Evolutionary conservation across 2,329 filamentous ascomycete species (phyloP).

Genomic region (Dothidotthia symphoricarpi): DNA sequence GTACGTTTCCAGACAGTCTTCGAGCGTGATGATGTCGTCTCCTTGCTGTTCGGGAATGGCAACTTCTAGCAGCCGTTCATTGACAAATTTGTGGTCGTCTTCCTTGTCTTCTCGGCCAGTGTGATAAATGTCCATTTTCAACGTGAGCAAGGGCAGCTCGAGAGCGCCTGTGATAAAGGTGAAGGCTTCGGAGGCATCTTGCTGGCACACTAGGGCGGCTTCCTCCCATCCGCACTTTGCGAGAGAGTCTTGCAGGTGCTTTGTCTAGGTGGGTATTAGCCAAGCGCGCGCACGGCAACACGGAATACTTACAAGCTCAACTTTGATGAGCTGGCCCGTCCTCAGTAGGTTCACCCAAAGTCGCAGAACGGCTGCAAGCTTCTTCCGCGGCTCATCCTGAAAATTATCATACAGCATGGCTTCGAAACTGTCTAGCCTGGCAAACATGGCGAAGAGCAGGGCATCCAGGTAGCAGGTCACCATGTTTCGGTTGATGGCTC

Average conservation of each 20-base stretch:
- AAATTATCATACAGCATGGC: conserved; percentile 83
- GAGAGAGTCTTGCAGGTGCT: conserved; percentile 76
- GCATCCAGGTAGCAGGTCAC: conserved; percentile 96
- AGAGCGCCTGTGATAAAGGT: conserved; percentile 90
- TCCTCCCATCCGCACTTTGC: conserved; percentile 87
- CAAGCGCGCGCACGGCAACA: background rate
- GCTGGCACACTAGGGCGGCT: conserved; percentile 73
- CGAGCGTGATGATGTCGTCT: conserved; percentile 71
- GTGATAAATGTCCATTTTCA: conserved; percentile 94
- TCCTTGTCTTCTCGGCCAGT: conserved; percentile 77
- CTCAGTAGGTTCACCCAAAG: conserved; percentile 93
- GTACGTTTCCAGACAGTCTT: conserved; percentile 89
- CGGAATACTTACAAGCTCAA: conserved; percentile 66
- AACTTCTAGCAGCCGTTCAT: conserved; percentile 85
- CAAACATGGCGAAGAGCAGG: conserved; percentile 93
- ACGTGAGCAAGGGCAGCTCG: conserved; percentile 78
- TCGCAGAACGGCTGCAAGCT: conserved; percentile 73
- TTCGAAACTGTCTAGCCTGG: conserved; percentile 84
- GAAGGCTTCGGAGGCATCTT: conserved; percentile 95
- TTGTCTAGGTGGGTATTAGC: conserved; percentile 57
- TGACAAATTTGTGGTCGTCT: conserved; percentile 92
- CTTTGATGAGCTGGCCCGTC: conserved; percentile 78
- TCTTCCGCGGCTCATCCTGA: conserved; percentile 68
- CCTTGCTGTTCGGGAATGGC: conserved; percentile 75
- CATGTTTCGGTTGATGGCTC: conserved; percentile 78